Evolutionary conservation across 805 yeast species (phyloP).

Genomic region (Ogataea paraovalis): DNA sequence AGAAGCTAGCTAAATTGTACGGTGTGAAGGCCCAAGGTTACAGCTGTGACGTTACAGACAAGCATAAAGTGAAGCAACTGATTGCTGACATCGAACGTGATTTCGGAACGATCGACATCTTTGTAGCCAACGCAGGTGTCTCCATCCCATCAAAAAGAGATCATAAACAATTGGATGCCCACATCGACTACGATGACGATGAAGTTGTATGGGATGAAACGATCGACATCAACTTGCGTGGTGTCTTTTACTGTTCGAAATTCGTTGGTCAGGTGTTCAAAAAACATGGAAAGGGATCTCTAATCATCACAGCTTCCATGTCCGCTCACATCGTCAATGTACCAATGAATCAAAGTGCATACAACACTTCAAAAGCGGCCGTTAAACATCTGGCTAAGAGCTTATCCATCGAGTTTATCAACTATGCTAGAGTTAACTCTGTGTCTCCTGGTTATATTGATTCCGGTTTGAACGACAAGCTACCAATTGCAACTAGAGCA

Average conservation of each 20-base stretch:
- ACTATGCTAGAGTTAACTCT: constrained; percentile 43
- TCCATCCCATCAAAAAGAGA: neutral
- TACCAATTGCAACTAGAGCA: constrained; percentile 21
- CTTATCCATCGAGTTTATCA: constrained; percentile 44
- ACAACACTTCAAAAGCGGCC: constrained; percentile 48
- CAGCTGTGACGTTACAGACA: constrained; percentile 26
- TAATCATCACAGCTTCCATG: constrained; percentile 53
- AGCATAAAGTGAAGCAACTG: constrained; percentile 27
- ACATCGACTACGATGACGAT: constrained; percentile 17
- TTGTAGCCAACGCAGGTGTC: constrained; percentile 22
- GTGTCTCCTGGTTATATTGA: constrained; percentile 24
- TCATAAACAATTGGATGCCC: neutral
- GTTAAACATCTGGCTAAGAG: constrained; percentile 44
- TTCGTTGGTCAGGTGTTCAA: constrained; percentile 45
- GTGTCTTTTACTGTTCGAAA: constrained; percentile 49
- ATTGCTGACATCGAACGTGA: constrained; percentile 28
- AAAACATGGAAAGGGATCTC: constrained; percentile 43
- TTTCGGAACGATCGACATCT: constrained; percentile 31
- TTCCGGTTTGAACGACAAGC: constrained; percentile 38
- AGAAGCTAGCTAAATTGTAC: constrained; percentile 36
- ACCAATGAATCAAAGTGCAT: constrained; percentile 47
- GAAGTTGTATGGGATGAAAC: constrained; percentile 43
- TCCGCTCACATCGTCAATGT: constrained; percentile 51
- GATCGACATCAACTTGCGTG: constrained; percentile 46
- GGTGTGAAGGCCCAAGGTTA: constrained; percentile 13